These are phyloP conservation scores for Nephelium lappaceum DNA, from an alignment of 345 rosid species.

Conservation along the genomic window DNA sequence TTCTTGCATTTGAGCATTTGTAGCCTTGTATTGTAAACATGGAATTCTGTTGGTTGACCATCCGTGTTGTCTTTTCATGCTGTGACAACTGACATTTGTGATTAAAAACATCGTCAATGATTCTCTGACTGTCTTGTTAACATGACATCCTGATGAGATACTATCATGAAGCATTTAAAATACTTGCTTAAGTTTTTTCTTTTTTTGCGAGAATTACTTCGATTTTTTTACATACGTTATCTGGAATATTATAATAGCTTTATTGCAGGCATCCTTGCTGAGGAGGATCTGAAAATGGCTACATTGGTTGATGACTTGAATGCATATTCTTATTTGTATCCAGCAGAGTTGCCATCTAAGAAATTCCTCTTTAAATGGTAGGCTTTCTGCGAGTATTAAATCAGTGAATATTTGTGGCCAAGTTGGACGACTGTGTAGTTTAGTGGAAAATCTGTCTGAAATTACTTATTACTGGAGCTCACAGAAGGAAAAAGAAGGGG, in stretches of 20 bases:
- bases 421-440: not conserved
- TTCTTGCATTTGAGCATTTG: not conserved
- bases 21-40: not conserved
- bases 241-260: constrained; percentile 14
- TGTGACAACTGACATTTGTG: not conserved
- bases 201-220: not conserved
- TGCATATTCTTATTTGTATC: constrained; percentile 82
- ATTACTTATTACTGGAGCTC: not conserved
- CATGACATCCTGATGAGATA: not conserved
- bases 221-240: not conserved
- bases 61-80: constrained; percentile 8
- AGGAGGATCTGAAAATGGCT: constrained; percentile 59
- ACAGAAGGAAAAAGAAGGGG: not conserved
- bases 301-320: constrained; percentile 76
- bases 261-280: constrained; percentile 56
- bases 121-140: not conserved
- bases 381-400: constrained; percentile 11
- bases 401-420: not conserved
- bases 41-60: not conserved
- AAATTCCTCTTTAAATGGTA: constrained; percentile 83
- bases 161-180: not conserved
- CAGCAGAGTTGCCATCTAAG: constrained; percentile 60
- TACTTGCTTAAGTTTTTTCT: constrained; percentile 2
- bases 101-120: not conserved
- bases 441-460: not conserved